phyloP scores from a whole-genome alignment of 345 rosid species.

The Gossypium mustelinum region DNA sequence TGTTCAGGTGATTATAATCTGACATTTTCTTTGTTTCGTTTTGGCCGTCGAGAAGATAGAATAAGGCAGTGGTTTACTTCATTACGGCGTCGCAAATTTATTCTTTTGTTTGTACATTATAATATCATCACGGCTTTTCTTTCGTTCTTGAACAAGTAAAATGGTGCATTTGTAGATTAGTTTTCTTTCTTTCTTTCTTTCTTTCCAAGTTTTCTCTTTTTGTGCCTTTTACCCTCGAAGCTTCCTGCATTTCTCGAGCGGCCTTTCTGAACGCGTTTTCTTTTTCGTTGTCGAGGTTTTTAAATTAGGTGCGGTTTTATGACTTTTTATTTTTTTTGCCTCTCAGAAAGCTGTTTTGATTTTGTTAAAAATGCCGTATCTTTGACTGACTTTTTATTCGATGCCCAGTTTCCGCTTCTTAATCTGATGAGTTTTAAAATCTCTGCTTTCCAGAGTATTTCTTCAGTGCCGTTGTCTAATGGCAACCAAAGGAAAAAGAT shows the following conservation, averaged over 20 bases:
- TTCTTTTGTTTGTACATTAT: not conserved
- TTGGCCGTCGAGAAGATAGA: constrained; percentile 14
- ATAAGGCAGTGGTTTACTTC: not conserved
- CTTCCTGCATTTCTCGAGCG: constrained; percentile 18
- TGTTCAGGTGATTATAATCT: not conserved
- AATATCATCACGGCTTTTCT: not conserved
- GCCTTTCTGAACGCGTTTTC: constrained; percentile 11
- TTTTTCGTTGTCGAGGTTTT: not conserved
- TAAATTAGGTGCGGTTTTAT: constrained; percentile 14
- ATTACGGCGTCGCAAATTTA: not conserved
- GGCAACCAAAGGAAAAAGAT: too few species aligned
- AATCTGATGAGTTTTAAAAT: not conserved
- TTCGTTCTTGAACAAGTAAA: not conserved
- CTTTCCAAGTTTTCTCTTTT: not conserved
- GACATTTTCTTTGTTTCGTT: not conserved
- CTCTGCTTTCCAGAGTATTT: not conserved
- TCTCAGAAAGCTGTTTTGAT: too few species aligned
- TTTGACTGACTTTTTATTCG: not conserved
- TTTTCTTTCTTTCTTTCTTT: not conserved
- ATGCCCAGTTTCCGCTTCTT: not conserved
- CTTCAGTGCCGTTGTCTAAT: not conserved
- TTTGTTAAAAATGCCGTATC: constrained; percentile 1
- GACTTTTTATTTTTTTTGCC: not conserved
- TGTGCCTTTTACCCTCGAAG: not conserved
- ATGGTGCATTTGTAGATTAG: not conserved